Conservation (phyloP, 495 filamentous ascomycete species). For the Lentithecium fluviatile region DNA sequence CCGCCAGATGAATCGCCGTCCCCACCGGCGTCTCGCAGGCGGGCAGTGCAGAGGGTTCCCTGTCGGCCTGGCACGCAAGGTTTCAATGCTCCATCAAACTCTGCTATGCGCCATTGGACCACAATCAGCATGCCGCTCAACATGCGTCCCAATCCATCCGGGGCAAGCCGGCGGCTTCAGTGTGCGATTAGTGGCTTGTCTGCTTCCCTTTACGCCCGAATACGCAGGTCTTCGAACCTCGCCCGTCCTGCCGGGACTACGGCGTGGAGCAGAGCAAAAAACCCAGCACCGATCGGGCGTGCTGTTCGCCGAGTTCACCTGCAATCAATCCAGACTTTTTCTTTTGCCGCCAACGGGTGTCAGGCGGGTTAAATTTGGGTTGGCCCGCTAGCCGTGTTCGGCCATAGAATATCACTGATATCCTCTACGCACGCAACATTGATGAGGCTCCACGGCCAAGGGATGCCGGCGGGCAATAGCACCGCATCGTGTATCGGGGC, state of each 20-base stretch:
- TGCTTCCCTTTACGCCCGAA: neutral
- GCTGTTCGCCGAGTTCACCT: neutral
- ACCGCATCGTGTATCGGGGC: constrained; percentile 12
- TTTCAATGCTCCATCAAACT: constrained; percentile 14
- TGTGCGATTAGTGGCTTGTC: constrained; percentile 11
- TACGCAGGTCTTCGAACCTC: constrained; percentile 16
- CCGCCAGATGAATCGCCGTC: too few relatives aligned
- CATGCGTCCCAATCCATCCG: constrained; percentile 5
- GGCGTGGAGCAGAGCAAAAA: too few relatives aligned
- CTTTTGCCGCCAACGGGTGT: constrained; percentile 25
- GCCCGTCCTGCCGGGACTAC: constrained; percentile 9
- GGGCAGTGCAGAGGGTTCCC: neutral
- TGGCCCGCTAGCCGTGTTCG: constrained; percentile 12
- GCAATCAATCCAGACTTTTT: constrained; percentile 8
- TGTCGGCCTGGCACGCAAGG: constrained; percentile 10
- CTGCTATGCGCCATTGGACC: constrained; percentile 16
- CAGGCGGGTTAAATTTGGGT: constrained; percentile 10
- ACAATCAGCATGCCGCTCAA: neutral
- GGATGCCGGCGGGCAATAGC: neutral
- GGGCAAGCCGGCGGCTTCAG: constrained; percentile 18
- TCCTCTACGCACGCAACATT: constrained; percentile 6
- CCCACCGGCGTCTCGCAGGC: too few relatives aligned
- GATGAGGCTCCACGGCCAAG: constrained; percentile 19
- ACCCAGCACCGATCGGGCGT: too few relatives aligned
- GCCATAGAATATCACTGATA: constrained; percentile 13